Evolutionary conservation across 257 asterid genomes (phyloP), one percentile per base, ranked within the genome.

Genomic region (Nicotiana tabacum): DNA sequence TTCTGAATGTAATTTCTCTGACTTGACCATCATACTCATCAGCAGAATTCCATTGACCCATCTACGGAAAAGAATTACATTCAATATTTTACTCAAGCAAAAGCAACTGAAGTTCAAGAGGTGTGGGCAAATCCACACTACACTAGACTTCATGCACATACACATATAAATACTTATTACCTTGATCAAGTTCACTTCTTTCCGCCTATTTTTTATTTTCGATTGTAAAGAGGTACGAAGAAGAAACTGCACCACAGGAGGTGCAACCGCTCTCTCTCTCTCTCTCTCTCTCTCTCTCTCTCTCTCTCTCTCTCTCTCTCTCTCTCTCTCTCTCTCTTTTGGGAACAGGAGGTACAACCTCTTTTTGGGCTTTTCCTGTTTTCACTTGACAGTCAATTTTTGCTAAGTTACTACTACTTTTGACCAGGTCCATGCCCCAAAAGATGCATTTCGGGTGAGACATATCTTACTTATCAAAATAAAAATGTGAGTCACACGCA

Each of bases 11-110:
- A 82, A 93, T 92, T 87, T 95, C 98, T 90, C 99, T 91, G 81
- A 95, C 92, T 87, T 85, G 91, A 79, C 99, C 99, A 68, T 90
- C 89, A 89, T 94, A 91, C 83, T 92, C 95, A 77, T 91, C 94
- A 33, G 96, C 91, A 70, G 92, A 90, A 84, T 87, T 90, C 98
- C 97, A 95, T 85, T 84, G 93, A 85, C 94, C 94, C 87, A 94
- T 89, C 99, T 95, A 84, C 80, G 78, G 74, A 84, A 61, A 81
- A 83, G 77, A 88, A n/a, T 83, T 81, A 77, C 48, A 72, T 72
- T 46, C 60, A 24, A 13, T 46, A 48, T 43, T 72, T 46, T 43
- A 46, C 39, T 72, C 24, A 1, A 46, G 24, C 61, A 6, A 72
- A 48, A 46, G 21, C 37, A 43, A 70, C 21, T 43, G 46, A 39